Conservation (phyloP, 176 grass and related monocot genomes). For the Triticum turgidum region DNA sequence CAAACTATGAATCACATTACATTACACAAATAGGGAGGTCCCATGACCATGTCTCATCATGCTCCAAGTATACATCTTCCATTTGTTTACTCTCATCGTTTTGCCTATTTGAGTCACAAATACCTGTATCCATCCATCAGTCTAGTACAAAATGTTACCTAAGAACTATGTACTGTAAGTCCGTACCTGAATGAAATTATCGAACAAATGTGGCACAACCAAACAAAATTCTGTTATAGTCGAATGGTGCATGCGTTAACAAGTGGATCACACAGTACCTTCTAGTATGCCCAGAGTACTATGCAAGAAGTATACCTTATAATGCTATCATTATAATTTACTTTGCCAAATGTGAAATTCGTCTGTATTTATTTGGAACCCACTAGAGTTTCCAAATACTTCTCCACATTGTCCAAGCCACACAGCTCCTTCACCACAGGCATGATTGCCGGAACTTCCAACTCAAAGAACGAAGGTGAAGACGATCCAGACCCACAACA, state of each 20-base stretch:
- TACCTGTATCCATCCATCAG: neutral
- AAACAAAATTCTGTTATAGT: neutral
- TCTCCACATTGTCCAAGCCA: conserved; percentile 74
- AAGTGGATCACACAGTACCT: neutral
- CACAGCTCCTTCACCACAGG: conserved; percentile 77
- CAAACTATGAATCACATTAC: neutral
- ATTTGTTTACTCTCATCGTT: neutral
- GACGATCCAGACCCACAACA: conserved; percentile 29
- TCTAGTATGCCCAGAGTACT: neutral
- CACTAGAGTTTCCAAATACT: conserved; percentile 55
- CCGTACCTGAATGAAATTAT: neutral
- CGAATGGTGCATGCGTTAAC: neutral
- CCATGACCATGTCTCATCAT: neutral
- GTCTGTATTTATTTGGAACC: conserved; percentile 4
- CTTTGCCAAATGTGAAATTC: neutral
- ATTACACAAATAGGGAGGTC: neutral
- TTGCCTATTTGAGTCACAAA: neutral
- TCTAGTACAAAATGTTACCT: neutral
- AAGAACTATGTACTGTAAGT: neutral
- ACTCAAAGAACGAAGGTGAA: conserved; percentile 42
- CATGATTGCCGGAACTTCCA: conserved; percentile 76
- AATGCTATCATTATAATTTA: neutral
- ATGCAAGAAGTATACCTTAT: neutral
- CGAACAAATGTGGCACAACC: neutral
- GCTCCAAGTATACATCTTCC: neutral